A percentile compares a stretch with the other conserved stretches of the same genome.
phyloP scores from a whole-genome alignment of 108 stramenopile species.

The Nannochloropsis salina region DNA sequence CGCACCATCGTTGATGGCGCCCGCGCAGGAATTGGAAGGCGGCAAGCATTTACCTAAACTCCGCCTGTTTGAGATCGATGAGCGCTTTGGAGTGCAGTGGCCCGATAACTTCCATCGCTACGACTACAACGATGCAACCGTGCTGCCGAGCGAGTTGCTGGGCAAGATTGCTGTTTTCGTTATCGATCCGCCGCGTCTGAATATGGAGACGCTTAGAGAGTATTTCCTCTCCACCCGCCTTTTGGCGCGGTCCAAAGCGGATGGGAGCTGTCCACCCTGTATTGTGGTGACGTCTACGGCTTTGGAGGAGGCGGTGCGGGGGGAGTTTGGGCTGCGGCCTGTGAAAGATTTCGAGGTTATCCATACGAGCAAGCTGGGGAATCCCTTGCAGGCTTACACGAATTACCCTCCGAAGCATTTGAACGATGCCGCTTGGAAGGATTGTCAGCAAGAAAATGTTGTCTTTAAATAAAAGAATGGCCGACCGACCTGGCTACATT shows the following conservation, averaged over 20 bases:
- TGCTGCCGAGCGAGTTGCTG: background rate
- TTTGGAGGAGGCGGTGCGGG: background rate
- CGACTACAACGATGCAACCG: background rate
- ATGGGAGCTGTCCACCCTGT: background rate
- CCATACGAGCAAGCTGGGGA: background rate
- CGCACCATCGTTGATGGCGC: background rate
- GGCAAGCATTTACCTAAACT: background rate
- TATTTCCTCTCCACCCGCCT: background rate
- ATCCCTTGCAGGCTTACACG: background rate
- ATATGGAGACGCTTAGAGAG: background rate
- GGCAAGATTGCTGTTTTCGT: background rate
- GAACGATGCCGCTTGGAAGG: background rate
- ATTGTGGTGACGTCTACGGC: background rate
- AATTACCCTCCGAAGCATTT: background rate
- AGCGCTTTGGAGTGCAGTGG: background rate
- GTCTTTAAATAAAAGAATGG: no score
- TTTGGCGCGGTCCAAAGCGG: background rate
- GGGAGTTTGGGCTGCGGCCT: conserved; percentile 2
- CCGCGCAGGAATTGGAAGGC: background rate
- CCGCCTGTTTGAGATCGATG: conserved; percentile 5
- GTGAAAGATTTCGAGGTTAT: background rate
- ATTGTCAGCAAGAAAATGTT: background rate
- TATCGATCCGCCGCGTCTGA: background rate
- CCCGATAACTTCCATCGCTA: conserved; percentile 2
- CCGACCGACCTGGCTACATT: no score